Evolutionary conservation across 2,329 filamentous ascomycete genomes (phyloP).

Genomic region (Exophiala lecanii-corni): DNA sequence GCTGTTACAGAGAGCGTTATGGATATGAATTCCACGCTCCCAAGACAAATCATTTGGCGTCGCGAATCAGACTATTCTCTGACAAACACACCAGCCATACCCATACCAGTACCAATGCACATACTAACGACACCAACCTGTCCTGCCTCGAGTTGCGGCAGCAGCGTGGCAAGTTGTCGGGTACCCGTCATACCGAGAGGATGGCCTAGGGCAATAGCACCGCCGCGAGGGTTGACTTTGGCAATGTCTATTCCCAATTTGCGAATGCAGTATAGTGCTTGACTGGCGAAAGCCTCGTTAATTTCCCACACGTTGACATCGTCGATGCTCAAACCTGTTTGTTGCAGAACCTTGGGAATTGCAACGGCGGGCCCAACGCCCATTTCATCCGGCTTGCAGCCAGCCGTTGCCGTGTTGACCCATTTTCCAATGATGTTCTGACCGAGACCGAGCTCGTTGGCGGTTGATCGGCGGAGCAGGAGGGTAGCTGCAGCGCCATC

Average conservation of each 20-base stretch:
- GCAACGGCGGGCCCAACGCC: conserved; percentile 82
- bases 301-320: conserved; percentile 89
- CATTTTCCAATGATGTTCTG: conserved; percentile 75
- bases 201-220: conserved; percentile 90
- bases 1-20: too few species aligned
- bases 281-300: conserved; percentile 72
- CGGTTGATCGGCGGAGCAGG: conserved; percentile 79
- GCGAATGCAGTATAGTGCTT: conserved; percentile 66
- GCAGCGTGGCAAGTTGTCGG: conserved; percentile 69
- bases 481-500: conserved; percentile 82
- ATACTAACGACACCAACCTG: conserved; percentile 84
- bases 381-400: conserved; percentile 89
- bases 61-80: too few species aligned
- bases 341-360: conserved; percentile 73
- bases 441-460: conserved; percentile 65
- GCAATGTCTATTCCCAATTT: conserved; percentile 53
- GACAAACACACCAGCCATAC: conserved; percentile 65
- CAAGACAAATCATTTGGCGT: too few species aligned
- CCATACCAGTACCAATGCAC: conserved; percentile 83
- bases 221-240: conserved; percentile 85
- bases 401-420: conserved; percentile 68
- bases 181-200: conserved; percentile 85
- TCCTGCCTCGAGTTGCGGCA: conserved; percentile 63
- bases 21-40: too few species aligned
- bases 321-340: conserved; percentile 59